Conservation (phyloP, 768 basidiomycete genomes). For the Cubamyces lactineus region DNA sequence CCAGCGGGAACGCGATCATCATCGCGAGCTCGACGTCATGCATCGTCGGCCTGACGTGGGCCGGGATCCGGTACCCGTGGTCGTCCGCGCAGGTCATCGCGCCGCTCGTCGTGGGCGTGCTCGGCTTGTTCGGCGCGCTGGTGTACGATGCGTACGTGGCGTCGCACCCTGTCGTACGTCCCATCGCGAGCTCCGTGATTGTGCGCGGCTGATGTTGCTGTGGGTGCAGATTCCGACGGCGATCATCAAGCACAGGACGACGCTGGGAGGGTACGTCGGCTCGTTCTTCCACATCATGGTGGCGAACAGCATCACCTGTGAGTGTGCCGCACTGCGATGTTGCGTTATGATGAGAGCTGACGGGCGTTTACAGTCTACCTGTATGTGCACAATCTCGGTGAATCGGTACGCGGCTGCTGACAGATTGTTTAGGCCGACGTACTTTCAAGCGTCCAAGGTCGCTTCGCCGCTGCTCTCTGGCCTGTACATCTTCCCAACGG, state of each 20-base stretch:
- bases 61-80: conserved; percentile 43
- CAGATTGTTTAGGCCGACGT: conserved; percentile 36
- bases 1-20: conserved; percentile 33
- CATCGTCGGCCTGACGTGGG: conserved; percentile 36
- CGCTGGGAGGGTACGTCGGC: conserved; percentile 32
- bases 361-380: conserved; percentile 37
- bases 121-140: conserved; percentile 1
- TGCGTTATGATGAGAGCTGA: background rate
- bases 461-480: conserved; percentile 43
- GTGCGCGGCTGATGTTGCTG: background rate
- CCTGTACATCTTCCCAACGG: conserved; percentile 39
- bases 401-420: background rate
- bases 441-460: conserved; percentile 48
- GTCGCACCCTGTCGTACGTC: conserved; percentile 31
- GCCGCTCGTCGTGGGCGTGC: conserved; percentile 13
- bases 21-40: conserved; percentile 26
- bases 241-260: conserved; percentile 21
- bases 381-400: background rate
- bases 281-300: conserved; percentile 38
- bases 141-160: conserved; percentile 35
- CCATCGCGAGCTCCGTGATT: background rate
- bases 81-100: conserved; percentile 26
- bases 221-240: conserved; percentile 15
- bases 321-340: background rate
- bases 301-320: conserved; percentile 31